phyloP scores from a whole-genome alignment of 768 basidiomycete genomes.

The Kwoniella mangroviensis region DNA sequence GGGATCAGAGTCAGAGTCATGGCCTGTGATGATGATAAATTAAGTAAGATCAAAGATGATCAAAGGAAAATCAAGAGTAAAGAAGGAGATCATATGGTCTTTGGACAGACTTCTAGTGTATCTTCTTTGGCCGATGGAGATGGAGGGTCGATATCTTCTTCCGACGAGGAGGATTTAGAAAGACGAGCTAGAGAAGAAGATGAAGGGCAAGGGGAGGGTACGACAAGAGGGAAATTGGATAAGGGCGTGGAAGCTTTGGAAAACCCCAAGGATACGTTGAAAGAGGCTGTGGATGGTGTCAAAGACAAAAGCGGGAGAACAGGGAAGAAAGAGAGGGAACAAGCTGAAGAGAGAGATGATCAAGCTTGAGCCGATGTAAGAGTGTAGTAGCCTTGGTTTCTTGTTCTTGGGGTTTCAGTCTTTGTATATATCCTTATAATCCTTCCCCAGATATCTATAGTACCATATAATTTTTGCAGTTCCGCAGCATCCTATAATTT shows the following conservation, averaged over 20 bases:
- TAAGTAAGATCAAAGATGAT: slow-evolving; percentile 58
- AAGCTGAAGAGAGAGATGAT: slow-evolving; percentile 24
- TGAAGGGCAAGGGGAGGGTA: slow-evolving; percentile 10
- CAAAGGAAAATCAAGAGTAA: slow-evolving; percentile 56
- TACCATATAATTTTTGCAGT: no score
- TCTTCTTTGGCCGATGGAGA: slow-evolving; percentile 12
- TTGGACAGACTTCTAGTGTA: slow-evolving; percentile 36
- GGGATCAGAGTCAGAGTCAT: slow-evolving; percentile 67
- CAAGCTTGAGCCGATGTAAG: slow-evolving; percentile 5
- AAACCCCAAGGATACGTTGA: slow-evolving; percentile 28
- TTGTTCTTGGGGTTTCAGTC: background rate
- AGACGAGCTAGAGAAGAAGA: slow-evolving; percentile 24
- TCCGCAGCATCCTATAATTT: background rate
- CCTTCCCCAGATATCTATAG: no score
- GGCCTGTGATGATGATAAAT: slow-evolving; percentile 61
- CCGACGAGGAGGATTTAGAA: slow-evolving; percentile 46
- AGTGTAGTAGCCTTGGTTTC: background rate
- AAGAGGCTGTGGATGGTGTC: slow-evolving; percentile 1
- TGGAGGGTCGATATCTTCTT: slow-evolving; percentile 46
- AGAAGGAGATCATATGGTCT: slow-evolving; percentile 48
- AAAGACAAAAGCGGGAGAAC: slow-evolving; percentile 7
- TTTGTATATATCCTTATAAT: background rate
- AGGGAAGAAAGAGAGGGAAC: slow-evolving; percentile 27
- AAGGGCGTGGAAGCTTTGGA: slow-evolving; percentile 28
- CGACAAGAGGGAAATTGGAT: slow-evolving; percentile 22